These are phyloP conservation scores for Tremella fuciformis DNA, from an alignment of 768 basidiomycete species.

Conservation along the genomic window DNA sequence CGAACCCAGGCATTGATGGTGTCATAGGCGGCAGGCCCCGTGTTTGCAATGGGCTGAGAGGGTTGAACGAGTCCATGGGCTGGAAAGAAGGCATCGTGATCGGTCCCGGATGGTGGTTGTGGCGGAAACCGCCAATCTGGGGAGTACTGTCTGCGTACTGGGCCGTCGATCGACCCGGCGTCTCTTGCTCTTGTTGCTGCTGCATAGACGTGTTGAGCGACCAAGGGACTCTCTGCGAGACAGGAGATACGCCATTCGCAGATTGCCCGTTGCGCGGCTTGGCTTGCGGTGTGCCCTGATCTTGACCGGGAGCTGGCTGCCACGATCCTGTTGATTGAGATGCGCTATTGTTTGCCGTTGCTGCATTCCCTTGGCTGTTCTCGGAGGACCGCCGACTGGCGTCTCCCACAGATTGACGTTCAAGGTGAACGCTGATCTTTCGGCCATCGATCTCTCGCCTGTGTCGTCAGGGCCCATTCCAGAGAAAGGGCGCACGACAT, in stretches of 20 bases:
- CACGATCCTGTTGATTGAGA: too few relatives aligned
- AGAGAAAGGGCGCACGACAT: conserved; percentile 42
- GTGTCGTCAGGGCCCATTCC: conserved; percentile 15
- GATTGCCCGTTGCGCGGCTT: neutral
- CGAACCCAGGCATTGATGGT: conserved; percentile 96
- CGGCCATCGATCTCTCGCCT: conserved; percentile 89
- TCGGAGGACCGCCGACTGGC: neutral
- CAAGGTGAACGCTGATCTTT: conserved; percentile 82
- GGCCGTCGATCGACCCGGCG: conserved; percentile 8
- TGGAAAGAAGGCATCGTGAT: conserved; percentile 53
- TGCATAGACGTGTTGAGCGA: conserved; percentile 19
- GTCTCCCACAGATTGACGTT: conserved; percentile 49
- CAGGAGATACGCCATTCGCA: neutral
- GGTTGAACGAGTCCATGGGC: conserved; percentile 35
- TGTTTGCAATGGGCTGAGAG: conserved; percentile 61
- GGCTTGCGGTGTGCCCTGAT: too few relatives aligned
- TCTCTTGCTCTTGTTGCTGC: conserved; percentile 13
- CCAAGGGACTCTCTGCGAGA: conserved; percentile 27
- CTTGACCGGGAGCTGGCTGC: too few relatives aligned
- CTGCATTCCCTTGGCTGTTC: neutral
- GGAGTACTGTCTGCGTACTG: conserved; percentile 15
- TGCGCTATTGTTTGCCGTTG: too few relatives aligned
- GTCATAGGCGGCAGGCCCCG: conserved; percentile 86
- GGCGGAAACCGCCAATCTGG: conserved; percentile 18
- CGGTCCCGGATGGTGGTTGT: conserved; percentile 43